phyloP scores from a whole-genome alignment of 805 yeast species.

The Myxozyma udenii region DNA sequence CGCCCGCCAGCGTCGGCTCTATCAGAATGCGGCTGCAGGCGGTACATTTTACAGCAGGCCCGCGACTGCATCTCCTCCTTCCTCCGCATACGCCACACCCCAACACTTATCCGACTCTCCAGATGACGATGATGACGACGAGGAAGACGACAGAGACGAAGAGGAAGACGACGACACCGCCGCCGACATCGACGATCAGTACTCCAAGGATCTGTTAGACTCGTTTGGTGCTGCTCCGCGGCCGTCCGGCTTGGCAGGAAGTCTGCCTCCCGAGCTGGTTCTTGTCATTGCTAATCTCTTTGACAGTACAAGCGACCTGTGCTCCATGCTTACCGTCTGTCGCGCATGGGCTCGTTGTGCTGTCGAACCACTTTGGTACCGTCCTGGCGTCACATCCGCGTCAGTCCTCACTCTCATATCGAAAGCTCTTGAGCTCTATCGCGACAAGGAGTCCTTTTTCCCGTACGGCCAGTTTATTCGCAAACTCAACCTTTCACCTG shows the following conservation, averaged over 20 bases:
- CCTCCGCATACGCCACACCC: conserved; percentile 25
- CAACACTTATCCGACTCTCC: conserved; percentile 26
- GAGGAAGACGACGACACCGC: conserved; percentile 9
- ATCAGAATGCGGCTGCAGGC: not conserved
- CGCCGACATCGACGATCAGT: conserved; percentile 3
- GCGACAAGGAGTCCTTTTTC: conserved; percentile 53
- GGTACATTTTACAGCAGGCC: not conserved
- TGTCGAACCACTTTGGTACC: conserved; percentile 79
- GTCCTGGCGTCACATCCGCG: conserved; percentile 66
- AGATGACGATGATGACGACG: conserved; percentile 27
- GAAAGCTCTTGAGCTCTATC: conserved; percentile 49
- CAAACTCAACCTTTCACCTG: conserved; percentile 73
- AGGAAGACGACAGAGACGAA: conserved; percentile 10
- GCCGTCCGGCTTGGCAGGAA: conserved; percentile 6
- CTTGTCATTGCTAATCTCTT: conserved; percentile 14
- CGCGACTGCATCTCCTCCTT: conserved; percentile 19
- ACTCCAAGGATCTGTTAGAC: not conserved
- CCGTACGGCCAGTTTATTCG: conserved; percentile 58
- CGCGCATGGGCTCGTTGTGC: conserved; percentile 74
- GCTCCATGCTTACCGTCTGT: conserved; percentile 57
- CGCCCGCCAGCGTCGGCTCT: not conserved
- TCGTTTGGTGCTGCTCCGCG: not conserved
- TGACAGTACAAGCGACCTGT: conserved; percentile 20
- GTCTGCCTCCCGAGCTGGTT: conserved; percentile 23
- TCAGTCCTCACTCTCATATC: conserved; percentile 52